These are phyloP conservation scores for Aspergillus incahuasiensis DNA, from an alignment of 495 filamentous ascomycete genomes.

Conservation along the genomic window DNA sequence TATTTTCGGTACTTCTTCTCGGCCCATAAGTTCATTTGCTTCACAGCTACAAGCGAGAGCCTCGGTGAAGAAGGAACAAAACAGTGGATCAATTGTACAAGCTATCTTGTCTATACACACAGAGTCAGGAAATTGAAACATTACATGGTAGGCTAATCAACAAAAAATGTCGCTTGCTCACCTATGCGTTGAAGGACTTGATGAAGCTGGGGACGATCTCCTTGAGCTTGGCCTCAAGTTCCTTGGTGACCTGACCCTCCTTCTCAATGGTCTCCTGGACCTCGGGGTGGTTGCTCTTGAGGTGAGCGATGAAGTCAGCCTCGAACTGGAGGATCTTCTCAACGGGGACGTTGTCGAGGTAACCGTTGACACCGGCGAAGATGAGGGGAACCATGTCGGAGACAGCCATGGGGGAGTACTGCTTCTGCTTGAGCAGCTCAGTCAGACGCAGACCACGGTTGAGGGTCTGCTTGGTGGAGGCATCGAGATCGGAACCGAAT, in stretches of 20 bases:
- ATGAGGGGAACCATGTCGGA: slow-evolving; percentile 99
- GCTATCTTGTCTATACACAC: slow-evolving; percentile 52
- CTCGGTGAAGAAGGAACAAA: slow-evolving; percentile 37
- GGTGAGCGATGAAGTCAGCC: slow-evolving; percentile 84
- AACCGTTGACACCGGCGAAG: slow-evolving; percentile 98
- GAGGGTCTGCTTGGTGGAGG: slow-evolving; percentile 97
- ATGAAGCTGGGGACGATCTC: slow-evolving; percentile 76
- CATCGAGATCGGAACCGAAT: slow-evolving; percentile 99
- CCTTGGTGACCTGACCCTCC: slow-evolving; percentile 95
- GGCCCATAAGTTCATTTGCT: slow-evolving; percentile 18
- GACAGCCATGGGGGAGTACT: slow-evolving; percentile 98
- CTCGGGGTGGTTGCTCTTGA: slow-evolving; percentile 83
- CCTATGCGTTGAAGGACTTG: slow-evolving; percentile 77
- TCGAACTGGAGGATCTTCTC: slow-evolving; percentile 86
- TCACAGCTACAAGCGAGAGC: slow-evolving; percentile 21
- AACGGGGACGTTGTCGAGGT: slow-evolving; percentile 82
- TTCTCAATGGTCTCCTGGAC: slow-evolving; percentile 85
- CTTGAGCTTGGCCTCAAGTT: slow-evolving; percentile 81
- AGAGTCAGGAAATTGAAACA: slow-evolving; percentile 44
- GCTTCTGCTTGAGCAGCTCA: slow-evolving; percentile 99
- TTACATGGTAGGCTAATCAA: slow-evolving; percentile 31
- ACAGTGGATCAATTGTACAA: slow-evolving; percentile 53
- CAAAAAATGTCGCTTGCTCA: slow-evolving; percentile 40
- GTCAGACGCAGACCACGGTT: slow-evolving; percentile 98
- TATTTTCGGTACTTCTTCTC: slow-evolving; percentile 30